Evolutionary conservation across 108 stramenopile species (phyloP), one percentile per base, ranked within the genome.

Genomic region (Mayamaea pseudoterrestris): DNA sequence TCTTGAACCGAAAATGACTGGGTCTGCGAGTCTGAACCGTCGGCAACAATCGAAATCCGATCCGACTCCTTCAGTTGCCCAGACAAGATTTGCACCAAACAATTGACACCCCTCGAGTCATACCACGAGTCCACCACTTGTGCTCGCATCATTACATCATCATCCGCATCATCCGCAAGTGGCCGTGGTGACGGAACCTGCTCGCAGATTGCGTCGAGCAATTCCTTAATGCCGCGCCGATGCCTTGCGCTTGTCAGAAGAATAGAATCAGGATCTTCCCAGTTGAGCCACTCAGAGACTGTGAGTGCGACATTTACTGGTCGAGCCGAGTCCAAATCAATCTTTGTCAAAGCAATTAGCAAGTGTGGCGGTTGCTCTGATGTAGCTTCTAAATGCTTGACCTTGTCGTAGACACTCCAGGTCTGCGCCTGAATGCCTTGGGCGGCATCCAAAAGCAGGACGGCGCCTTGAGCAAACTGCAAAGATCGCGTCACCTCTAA

Each of bases 341-440:
- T 73, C 56, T 99, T 99, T 8, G 95, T 96, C 37, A 96, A 45
- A 25, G 88, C 95, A 11, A 95, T 69, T 5, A 97, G 50, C 27
- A 71, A 34, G 60, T 61, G 74, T 37, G 60, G 67, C 28, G 52
- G 58, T 23, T 63, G 46, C n/a, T n/a, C n/a, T n/a, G n/a, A n/a
- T n/a, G n/a, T n/a, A 17, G 77, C 51, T 41, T 60, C 57, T 62
- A 83, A 67, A 8, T 72, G 64, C 37, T 73, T 73, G 9, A 95
- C 95, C 55, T 90, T 89, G 61, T 95, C 92, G 51, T 90, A 74
- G 5, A 97, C 96, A 44, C 83, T 90, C 58, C 97, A 71, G 1
- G 98, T 95, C 47, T 99, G 98, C 2, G 98, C 98, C 58, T 99
- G 94, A 3, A 97, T 90, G 26, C 98, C 96, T 49, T 96, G 96